phyloP scores from a whole-genome alignment of 2,329 filamentous ascomycete species.

The Apiospora arundinis region DNA sequence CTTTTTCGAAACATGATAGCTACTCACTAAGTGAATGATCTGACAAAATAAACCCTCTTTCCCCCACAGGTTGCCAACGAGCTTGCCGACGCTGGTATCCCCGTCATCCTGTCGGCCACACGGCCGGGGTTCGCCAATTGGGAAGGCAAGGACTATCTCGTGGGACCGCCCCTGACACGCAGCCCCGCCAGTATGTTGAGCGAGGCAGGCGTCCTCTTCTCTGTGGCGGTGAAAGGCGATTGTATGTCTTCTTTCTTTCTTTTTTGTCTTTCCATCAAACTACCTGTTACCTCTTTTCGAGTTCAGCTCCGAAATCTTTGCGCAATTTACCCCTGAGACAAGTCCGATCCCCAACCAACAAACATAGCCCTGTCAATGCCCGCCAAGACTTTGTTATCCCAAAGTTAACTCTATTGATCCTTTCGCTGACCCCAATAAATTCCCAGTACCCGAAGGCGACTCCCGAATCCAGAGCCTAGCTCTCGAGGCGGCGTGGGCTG shows the following conservation, averaged over 20 bases:
- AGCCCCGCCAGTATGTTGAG: constrained; percentile 46
- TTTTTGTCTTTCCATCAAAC: no score
- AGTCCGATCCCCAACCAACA: no score
- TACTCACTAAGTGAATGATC: no score
- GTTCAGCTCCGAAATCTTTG: no score
- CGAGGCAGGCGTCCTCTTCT: constrained; percentile 48
- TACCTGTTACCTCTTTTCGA: no score
- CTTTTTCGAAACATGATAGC: no score
- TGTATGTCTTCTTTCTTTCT: constrained; percentile 28
- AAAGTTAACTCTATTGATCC: no score
- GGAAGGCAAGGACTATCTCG: constrained; percentile 45
- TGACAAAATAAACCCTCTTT: background rate
- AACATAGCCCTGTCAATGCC: no score
- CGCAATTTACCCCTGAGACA: no score
- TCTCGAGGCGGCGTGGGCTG: constrained; percentile 47
- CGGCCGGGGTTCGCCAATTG: constrained; percentile 43
- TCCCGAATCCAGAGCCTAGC: constrained; percentile 47
- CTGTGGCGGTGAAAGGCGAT: constrained; percentile 37
- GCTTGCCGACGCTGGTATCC: constrained; percentile 46
- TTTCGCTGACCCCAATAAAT: no score
- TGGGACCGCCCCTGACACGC: constrained; percentile 49
- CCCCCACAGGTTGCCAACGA: constrained; percentile 44
- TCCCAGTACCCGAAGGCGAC: constrained; percentile 40
- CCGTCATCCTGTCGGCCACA: constrained; percentile 50
- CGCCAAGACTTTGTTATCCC: no score